Base-by-base conservation (phyloP, 2,329 filamentous ascomycete species). In the Sarocladiaceae sp. region DNA sequence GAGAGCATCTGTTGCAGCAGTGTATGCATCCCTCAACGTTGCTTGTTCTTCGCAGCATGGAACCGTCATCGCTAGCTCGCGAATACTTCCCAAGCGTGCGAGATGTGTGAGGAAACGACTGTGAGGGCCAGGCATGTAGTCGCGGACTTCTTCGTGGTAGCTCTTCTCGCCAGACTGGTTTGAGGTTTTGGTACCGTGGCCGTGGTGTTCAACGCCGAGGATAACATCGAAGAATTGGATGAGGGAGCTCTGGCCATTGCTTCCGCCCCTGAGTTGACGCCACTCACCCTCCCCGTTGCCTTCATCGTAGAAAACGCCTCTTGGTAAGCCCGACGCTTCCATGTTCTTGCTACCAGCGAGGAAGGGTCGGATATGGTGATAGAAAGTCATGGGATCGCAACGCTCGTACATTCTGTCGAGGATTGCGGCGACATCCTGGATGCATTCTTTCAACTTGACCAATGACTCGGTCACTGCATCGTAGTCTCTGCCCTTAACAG, bases 321-420 rank as follows among this genome's bases (percentile, higher is more conserved):
- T 76, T 0, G 90, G 88, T 2, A 96, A 71, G 0, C 90, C 91
- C 0, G 88, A 88, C 6, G 83, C 79, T 6, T 73, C 78, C 91
- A 96, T 96, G 61, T 94, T 95, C 65, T 89, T 94, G 61, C 87
- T 90, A 3, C 91, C 91, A 0, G 91, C 89, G 2, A 97, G 72
- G 60, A 88, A 95, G 0, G 91, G 91, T 2, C 91, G 76, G 52
- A 97, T 93, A 33, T 80, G 76, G 63, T 95, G 81, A 64, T 95
- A 96, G 64, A 97, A 97, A 4, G 88, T 78, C 57, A 85, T 80
- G 0, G 90, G 89, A 48, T 91, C 83, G 60, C 90, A 96, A 50
- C 79, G 80, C 56, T 96, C 90, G 58, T 94, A 85, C 89, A 97
- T 95, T 37, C 87, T 76, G 48, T 84, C 76, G 1, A 96, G 69